phyloP scores from a whole-genome alignment of 805 yeast species.

The Kuraishia ogatae region DNA sequence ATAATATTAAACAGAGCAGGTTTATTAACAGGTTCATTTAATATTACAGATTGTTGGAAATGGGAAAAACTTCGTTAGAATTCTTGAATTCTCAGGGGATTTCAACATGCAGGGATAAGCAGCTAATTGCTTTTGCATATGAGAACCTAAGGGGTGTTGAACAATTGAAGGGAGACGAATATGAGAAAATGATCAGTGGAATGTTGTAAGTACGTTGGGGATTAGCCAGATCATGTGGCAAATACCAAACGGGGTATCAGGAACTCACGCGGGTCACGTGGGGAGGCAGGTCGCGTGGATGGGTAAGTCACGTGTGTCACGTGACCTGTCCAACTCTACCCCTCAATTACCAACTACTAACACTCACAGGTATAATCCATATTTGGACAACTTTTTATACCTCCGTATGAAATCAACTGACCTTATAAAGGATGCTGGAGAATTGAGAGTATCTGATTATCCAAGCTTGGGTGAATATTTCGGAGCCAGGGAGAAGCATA shows the following conservation, averaged over 20 bases:
- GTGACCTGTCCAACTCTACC: too few relatives aligned
- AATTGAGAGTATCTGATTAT: neutral
- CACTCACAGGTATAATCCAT: neutral
- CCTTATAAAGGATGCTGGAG: neutral
- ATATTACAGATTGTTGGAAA: too few relatives aligned
- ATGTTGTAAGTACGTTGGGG: conserved; percentile 28
- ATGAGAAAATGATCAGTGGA: conserved; percentile 49
- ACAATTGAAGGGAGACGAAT: conserved; percentile 25
- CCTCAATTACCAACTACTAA: too few relatives aligned
- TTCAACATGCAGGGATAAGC: conserved; percentile 3
- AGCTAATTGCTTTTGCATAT: conserved; percentile 13
- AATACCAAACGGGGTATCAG: too few relatives aligned
- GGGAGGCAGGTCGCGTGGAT: too few relatives aligned
- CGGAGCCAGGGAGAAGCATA: conserved; percentile 27
- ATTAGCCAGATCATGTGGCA: neutral
- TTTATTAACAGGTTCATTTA: too few relatives aligned
- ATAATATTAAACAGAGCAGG: neutral
- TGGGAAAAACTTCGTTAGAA: neutral
- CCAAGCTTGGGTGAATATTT: conserved; percentile 16
- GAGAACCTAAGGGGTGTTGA: conserved; percentile 8
- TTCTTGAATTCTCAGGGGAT: neutral
- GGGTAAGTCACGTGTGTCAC: too few relatives aligned
- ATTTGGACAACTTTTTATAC: neutral
- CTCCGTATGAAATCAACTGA: neutral
- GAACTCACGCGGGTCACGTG: too few relatives aligned